These are phyloP conservation scores for Phytopythium montanum DNA, from an alignment of 352 stramenopile species.

Conservation along the genomic window DNA sequence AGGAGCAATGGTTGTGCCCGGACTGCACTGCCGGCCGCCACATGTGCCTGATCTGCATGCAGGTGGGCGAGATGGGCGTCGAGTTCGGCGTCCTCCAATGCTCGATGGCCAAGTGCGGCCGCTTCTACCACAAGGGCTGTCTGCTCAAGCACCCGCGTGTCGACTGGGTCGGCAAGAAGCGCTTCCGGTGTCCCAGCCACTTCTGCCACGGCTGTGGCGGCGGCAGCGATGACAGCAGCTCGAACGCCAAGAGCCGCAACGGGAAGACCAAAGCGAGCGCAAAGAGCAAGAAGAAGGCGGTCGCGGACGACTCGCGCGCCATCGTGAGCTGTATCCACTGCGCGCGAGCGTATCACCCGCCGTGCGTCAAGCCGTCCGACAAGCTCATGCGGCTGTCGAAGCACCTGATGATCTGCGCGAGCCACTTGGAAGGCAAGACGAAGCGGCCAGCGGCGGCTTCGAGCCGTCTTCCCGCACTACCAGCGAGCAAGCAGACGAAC, in stretches of 20 bases:
- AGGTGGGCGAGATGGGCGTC: slow-evolving; percentile 86
- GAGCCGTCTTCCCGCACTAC: slow-evolving; percentile 1
- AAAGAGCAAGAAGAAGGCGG: slow-evolving; percentile 44
- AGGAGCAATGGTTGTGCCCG: slow-evolving; percentile 89
- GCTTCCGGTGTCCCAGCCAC: slow-evolving; percentile 90
- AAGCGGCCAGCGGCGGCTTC: slow-evolving; percentile 6
- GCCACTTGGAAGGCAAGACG: slow-evolving; percentile 60
- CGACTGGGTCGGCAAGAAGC: slow-evolving; percentile 85
- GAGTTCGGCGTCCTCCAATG: slow-evolving; percentile 91
- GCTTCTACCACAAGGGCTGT: slow-evolving; percentile 92
- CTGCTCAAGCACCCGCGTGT: slow-evolving; percentile 70
- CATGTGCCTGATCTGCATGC: slow-evolving; percentile 91
- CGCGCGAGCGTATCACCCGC: slow-evolving; percentile 70
- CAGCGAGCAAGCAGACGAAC: not conserved
- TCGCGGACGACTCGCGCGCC: slow-evolving; percentile 19
- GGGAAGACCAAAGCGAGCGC: not conserved
- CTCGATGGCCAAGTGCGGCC: slow-evolving; percentile 88
- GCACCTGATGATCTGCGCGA: slow-evolving; percentile 88
- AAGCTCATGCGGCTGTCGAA: slow-evolving; percentile 82
- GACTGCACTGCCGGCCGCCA: slow-evolving; percentile 87
- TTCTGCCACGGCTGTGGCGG: slow-evolving; percentile 76
- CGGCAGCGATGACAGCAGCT: slow-evolving; percentile 22
- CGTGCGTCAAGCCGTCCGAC: slow-evolving; percentile 71
- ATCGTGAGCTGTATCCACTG: slow-evolving; percentile 89
- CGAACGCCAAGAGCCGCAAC: slow-evolving; percentile 11